phyloP scores from a whole-genome alignment of 768 basidiomycete genomes.

The Nidula microcarpa region DNA sequence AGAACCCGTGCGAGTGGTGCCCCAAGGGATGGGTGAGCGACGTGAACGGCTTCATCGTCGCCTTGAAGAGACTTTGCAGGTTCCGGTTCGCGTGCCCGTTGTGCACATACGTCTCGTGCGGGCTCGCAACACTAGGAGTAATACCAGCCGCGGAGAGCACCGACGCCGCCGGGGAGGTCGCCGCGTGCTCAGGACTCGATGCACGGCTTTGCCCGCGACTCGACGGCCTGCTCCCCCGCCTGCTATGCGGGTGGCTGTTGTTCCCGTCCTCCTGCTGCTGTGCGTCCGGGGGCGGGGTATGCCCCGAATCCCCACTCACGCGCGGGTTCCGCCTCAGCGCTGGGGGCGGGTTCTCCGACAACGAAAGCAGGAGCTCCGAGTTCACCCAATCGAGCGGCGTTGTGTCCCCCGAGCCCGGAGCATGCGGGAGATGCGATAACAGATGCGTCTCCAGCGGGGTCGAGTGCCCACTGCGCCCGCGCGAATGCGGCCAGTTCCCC shows the following conservation, averaged over 20 bases:
- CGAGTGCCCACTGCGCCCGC: slow-evolving; percentile 26
- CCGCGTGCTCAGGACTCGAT: too few relatives aligned
- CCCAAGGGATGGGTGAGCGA: slow-evolving; percentile 24
- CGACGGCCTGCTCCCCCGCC: too few relatives aligned
- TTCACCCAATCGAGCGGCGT: slow-evolving; percentile 77
- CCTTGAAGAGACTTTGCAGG: slow-evolving; percentile 47
- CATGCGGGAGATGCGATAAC: slow-evolving; percentile 41
- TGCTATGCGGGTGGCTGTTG: too few relatives aligned
- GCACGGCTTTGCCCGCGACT: too few relatives aligned
- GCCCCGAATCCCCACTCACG: not conserved
- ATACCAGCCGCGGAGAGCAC: not conserved
- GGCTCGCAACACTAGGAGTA: slow-evolving; percentile 7
- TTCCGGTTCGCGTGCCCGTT: slow-evolving; percentile 47
- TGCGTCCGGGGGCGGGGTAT: not conserved
- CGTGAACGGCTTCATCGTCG: slow-evolving; percentile 63
- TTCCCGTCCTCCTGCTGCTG: too few relatives aligned
- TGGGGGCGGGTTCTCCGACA: not conserved
- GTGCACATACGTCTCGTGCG: slow-evolving; percentile 52
- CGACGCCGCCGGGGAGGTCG: too few relatives aligned
- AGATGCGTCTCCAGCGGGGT: slow-evolving; percentile 36
- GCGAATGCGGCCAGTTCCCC: slow-evolving; percentile 17
- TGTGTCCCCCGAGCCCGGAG: slow-evolving; percentile 37
- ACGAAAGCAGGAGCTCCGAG: slow-evolving; percentile 66
- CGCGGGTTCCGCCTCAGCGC: not conserved
- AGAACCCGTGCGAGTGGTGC: slow-evolving; percentile 11